Evolutionary conservation across 345 rosid species (phyloP), one percentile per base, ranked within the genome.

Genomic region (Syzygium aqueum): DNA sequence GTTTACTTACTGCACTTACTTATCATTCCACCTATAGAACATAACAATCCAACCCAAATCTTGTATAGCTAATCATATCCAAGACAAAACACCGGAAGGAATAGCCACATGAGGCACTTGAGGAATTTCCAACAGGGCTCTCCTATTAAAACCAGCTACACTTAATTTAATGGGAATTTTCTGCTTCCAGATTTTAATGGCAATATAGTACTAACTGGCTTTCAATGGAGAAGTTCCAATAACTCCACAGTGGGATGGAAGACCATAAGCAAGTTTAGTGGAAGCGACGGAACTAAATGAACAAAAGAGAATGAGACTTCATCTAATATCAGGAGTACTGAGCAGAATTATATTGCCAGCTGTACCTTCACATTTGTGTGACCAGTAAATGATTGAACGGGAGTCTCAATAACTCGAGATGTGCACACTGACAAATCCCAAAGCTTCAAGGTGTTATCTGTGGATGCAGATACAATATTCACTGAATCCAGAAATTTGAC

Each of bases 391-490:
- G 99, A 94, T 85, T 94, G 99, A 90, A 95, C 91, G 50, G 99
- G 98, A 51, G 95, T 87, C 89, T 97, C 95, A 63, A 92, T 94
- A 89, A 94, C 88, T 73, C 94, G 95, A 86, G 99, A 94, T 28
- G 95, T 86, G 92, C 95, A 88, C 89, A 84, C 86, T 51, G 99
- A 95, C 91, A 97, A 92, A 88, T 96, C 99, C 99, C 99, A 97
- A 49, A 97, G 98, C 97, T 96, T 97, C 89, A 97, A 82, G 3
- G 99, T 94, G 92, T 97, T 97, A 88, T 97, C 99, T 51, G 98
- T 97, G 85, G 99, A 97, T 33, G 98, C 94, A 80, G 99, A 97
- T 86, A 96, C 99, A 77, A 97, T 93, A 67, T 92, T 94, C 9
- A 92, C 90, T 15, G 95, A 46, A 88, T 97, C 98, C 56, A 95